Percentiles rank a stretch among this genome's conserved stretches.
These are phyloP conservation scores for Cyanidiococcus yangmingshanensis DNA, from an alignment of 23 red algal species.

Conservation along the genomic window DNA sequence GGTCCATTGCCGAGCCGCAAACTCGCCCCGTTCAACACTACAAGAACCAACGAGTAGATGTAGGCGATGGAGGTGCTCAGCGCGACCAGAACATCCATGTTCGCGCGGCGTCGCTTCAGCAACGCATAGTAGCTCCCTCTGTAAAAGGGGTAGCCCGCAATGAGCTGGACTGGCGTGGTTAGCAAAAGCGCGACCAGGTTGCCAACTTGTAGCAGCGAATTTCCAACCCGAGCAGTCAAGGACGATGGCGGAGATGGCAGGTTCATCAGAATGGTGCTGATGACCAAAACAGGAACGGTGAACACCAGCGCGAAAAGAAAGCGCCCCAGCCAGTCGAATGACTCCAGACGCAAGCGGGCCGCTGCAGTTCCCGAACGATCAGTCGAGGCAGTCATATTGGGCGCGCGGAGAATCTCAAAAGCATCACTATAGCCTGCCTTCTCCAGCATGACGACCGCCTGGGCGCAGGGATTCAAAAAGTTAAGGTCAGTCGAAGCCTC, in stretches of 20 bases:
- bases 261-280: slow-evolving; percentile 28
- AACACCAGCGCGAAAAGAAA: slow-evolving; percentile 59
- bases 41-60: slow-evolving; percentile 47
- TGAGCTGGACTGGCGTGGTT: slow-evolving; percentile 69
- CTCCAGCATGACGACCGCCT: background rate
- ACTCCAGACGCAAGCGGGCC: background rate
- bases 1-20: slow-evolving; percentile 15
- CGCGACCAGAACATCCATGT: slow-evolving; percentile 93
- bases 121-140: slow-evolving; percentile 72
- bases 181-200: slow-evolving; percentile 48
- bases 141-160: slow-evolving; percentile 79
- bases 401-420: background rate
- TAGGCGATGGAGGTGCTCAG: slow-evolving; percentile 77
- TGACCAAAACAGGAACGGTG: slow-evolving; percentile 45
- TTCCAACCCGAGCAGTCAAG: slow-evolving; percentile 4
- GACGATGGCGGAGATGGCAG: slow-evolving; percentile 16
- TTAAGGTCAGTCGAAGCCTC: background rate
- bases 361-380: background rate
- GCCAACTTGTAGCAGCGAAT: slow-evolving; percentile 18
- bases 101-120: slow-evolving; percentile 47
- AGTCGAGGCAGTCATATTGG: background rate
- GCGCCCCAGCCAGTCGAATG: slow-evolving; percentile 21
- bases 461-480: slow-evolving; percentile 3
- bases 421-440: background rate
- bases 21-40: slow-evolving; percentile 28